Evolutionary conservation across 2,329 filamentous ascomycete genomes (phyloP).

Genomic region (Fusarium armeniacum): DNA sequence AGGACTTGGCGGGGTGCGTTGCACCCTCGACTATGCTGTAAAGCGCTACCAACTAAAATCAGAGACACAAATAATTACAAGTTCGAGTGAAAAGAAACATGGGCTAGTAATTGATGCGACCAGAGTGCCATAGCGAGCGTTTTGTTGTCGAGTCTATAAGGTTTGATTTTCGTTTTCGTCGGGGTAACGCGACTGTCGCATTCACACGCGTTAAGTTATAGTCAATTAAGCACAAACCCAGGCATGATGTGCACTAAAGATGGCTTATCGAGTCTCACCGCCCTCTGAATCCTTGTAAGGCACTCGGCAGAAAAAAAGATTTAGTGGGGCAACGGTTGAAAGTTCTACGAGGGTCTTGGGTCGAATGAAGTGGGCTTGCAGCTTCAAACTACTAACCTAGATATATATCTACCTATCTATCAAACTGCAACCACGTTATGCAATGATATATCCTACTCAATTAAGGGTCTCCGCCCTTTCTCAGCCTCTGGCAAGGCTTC

Average conservation of each 20-base stretch:
- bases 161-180: constrained; percentile 22
- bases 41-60: neutral
- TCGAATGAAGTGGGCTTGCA: constrained; percentile 10
- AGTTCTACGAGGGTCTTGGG: constrained; percentile 17
- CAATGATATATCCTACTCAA: constrained; percentile 50
- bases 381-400: neutral
- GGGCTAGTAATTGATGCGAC: constrained; percentile 1
- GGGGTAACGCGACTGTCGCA: constrained; percentile 42
- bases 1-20: constrained; percentile 19
- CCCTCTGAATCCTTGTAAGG: constrained; percentile 31
- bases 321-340: constrained; percentile 30
- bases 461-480: constrained; percentile 44
- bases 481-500: constrained; percentile 30
- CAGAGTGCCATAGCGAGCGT: constrained; percentile 12
- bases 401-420: neutral
- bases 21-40: neutral
- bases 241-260: constrained; percentile 18
- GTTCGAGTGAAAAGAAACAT: neutral
- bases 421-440: constrained; percentile 36
- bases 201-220: constrained; percentile 40
- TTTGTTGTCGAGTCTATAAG: constrained; percentile 5
- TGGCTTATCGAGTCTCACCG: constrained; percentile 37
- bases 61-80: neutral
- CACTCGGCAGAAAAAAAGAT: constrained; percentile 52
- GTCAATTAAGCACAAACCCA: constrained; percentile 31